phyloP scores from a whole-genome alignment of 148 eudicot species.

The Chenopodium quinoa region DNA sequence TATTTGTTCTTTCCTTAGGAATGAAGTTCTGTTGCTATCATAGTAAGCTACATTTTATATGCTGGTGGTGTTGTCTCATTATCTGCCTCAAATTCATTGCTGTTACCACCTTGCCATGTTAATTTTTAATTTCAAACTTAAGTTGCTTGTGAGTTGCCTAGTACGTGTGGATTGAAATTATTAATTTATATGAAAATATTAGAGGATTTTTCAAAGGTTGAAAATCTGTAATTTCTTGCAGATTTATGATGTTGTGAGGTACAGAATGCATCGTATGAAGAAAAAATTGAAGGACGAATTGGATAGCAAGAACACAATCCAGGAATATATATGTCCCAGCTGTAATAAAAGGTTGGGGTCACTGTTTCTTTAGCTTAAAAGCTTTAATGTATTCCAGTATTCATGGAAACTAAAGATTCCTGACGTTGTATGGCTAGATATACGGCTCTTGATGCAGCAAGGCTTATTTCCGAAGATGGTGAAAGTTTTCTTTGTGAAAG shows the following conservation, averaged over 20 bases:
- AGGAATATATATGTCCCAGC: slow-evolving; percentile 91
- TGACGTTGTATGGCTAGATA: slow-evolving; percentile 55
- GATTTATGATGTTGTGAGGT: slow-evolving; percentile 97
- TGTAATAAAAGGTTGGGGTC: slow-evolving; percentile 70
- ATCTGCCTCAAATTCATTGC: background rate
- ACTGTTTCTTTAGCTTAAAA: slow-evolving; percentile 20
- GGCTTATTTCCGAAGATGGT: slow-evolving; percentile 73
- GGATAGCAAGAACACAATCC: slow-evolving; percentile 92
- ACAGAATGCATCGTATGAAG: slow-evolving; percentile 89
- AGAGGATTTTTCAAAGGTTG: background rate
- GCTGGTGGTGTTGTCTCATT: background rate
- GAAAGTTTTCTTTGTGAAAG: slow-evolving; percentile 90
- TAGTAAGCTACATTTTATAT: background rate
- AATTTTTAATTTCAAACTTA: no score
- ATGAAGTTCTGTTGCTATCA: background rate
- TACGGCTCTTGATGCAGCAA: slow-evolving; percentile 95
- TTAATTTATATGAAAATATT: background rate
- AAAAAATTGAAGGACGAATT: slow-evolving; percentile 92
- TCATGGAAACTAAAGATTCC: slow-evolving; percentile 19
- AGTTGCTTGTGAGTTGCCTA: no score
- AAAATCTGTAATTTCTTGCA: slow-evolving; percentile 38
- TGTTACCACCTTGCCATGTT: background rate
- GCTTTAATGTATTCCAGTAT: slow-evolving; percentile 14
- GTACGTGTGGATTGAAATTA: no score
- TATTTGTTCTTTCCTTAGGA: background rate